Conservation (phyloP, 2,329 filamentous ascomycete species). For the Rhynchosporium agropyri region DNA sequence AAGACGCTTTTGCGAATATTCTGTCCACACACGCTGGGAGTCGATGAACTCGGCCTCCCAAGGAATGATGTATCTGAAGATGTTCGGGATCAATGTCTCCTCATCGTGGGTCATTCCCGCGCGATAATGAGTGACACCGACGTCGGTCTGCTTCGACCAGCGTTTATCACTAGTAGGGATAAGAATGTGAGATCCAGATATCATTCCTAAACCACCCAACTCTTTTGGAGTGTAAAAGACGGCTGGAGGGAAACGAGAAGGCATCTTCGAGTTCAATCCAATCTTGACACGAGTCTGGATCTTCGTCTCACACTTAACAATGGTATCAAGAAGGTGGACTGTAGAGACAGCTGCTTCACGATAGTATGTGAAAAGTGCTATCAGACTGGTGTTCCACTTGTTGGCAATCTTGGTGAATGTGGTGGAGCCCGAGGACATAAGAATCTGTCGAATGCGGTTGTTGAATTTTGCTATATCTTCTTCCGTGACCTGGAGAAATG, state of each 20-base stretch:
- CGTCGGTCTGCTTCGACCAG: conserved; percentile 98
- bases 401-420: conserved; percentile 99
- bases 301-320: conserved; percentile 99
- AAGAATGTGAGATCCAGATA: conserved; percentile 95
- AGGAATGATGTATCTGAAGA: conserved; percentile 98
- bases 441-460: conserved; percentile 95
- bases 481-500: conserved; percentile 96
- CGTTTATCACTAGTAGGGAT: conserved; percentile 97
- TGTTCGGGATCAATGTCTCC: conserved; percentile 96
- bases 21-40: conserved; percentile 97
- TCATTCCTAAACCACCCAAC: conserved; percentile 95
- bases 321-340: conserved; percentile 89
- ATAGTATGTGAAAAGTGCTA: conserved; percentile 97
- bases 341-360: conserved; percentile 97
- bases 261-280: conserved; percentile 98
- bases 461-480: conserved; percentile 99
- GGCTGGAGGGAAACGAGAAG: conserved; percentile 94
- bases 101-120: conserved; percentile 98
- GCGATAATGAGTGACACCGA: conserved; percentile 94
- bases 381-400: conserved; percentile 98
- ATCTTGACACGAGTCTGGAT: conserved; percentile 99
- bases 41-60: conserved; percentile 99
- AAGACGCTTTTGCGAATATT: conserved; percentile 96
- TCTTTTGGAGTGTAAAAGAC: conserved; percentile 99
- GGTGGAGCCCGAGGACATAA: conserved; percentile 99